Base-by-base conservation (phyloP, 768 basidiomycete species). In the Suillus clintonianus region DNA sequence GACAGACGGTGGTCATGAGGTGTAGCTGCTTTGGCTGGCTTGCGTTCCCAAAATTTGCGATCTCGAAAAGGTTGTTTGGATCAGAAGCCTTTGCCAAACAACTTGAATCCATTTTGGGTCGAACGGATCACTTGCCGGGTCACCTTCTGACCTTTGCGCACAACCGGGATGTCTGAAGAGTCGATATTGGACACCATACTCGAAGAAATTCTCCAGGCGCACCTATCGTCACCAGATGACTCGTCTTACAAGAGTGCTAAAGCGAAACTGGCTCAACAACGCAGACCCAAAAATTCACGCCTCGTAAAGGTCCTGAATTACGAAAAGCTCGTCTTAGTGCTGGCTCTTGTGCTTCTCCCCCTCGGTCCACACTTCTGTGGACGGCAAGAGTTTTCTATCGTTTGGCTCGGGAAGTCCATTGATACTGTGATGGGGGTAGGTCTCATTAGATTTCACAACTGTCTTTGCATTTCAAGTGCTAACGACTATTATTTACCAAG, bases 41-140 rank as follows among this genome's bases (percentile, higher is more conserved):
- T 50, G 27, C 48, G 17, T 5, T 19, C 2, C n/a, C 37, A 45
- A 62, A 59, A 41, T 62, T 62, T 62, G 37, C 24, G 39, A 41
- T 30, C 17, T 55, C 61, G 27, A 62, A 62, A 61, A 15, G 59
- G 54, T 62, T 62, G 62, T 62, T 62, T 62, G 62, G 58, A 62
- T 45, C 57, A 41, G 41, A 62, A 32, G 62, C 59, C 24, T 42
- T 62, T 62, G 62, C 37, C 58, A 62, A 62, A 62, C 59, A 62
- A 24, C 17, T 9, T 4, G 6, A 34, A 34, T 34, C 34, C 27
- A 27, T 27, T 27, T 27, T 27, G 27, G 27, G 27, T 27, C 27
- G 27, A 27, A 27, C 27, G 27, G 27, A 27, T 27, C 27, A 27
- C 27, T 27, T 27, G 27, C 27, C 2, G 27, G 27, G 27, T 27